Conservation (phyloP, 1,284 basidiomycete genomes). For the Xerocomus nothofagi region DNA sequence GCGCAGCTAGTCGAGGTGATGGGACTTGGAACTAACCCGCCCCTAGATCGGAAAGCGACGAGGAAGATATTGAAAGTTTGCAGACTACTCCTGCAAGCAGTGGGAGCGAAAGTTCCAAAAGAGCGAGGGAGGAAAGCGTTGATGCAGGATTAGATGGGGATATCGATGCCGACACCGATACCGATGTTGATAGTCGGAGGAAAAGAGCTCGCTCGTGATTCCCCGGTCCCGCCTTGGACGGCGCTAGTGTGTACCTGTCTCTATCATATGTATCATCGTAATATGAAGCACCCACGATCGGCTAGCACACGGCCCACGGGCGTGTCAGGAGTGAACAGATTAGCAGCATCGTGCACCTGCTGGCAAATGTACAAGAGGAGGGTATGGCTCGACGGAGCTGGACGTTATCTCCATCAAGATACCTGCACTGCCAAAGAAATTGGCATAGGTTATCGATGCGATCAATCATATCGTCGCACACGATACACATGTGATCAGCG, state of each 20-base stretch:
- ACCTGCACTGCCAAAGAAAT: constrained; percentile 40
- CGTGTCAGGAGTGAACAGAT: background rate
- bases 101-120: constrained; percentile 16
- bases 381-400: background rate
- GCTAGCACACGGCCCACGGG: constrained; percentile 37
- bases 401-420: constrained; percentile 45
- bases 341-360: background rate
- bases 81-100: constrained; percentile 29
- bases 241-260: constrained; percentile 1
- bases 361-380: background rate
- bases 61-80: constrained; percentile 27
- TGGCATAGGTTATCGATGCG: constrained; percentile 4
- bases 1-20: background rate
- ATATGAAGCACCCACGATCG: background rate
- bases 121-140: constrained; percentile 7
- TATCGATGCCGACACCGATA: background rate
- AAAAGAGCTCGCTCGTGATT: constrained; percentile 23
- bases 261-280: constrained; percentile 3
- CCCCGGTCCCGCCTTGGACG: too few relatives aligned
- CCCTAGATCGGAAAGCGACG: constrained; percentile 27
- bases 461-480: constrained; percentile 40
- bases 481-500: constrained; percentile 52
- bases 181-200: constrained; percentile 2
- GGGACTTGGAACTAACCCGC: background rate
- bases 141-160: constrained; percentile 4